phyloP scores from a whole-genome alignment of 208 protist species.

The Trypanosomatidae sp. region DNA sequence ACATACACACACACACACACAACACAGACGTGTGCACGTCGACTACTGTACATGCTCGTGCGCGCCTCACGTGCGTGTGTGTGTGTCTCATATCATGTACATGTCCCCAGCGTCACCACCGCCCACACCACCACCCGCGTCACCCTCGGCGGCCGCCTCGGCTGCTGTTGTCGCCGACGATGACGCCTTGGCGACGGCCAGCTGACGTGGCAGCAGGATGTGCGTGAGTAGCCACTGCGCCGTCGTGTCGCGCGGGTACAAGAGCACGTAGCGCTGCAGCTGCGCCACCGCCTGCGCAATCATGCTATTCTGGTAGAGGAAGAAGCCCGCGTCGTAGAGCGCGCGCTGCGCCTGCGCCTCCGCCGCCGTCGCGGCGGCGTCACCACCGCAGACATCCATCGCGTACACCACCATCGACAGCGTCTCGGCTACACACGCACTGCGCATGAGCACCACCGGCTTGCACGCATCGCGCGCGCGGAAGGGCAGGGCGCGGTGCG shows the following conservation, averaged over 20 bases:
- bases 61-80: too few species aligned
- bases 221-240: slow-evolving; percentile 7
- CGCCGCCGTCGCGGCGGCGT: neutral
- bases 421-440: neutral
- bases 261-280: slow-evolving; percentile 5
- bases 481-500: neutral
- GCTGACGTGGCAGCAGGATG: slow-evolving; percentile 1
- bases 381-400: too few species aligned
- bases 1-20: too few species aligned
- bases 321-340: slow-evolving; percentile 5
- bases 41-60: too few species aligned
- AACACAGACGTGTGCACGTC: too few species aligned
- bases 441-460: slow-evolving; percentile 4
- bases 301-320: slow-evolving; percentile 10
- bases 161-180: neutral
- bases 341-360: slow-evolving; percentile 2
- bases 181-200: neutral
- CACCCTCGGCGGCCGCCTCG: neutral
- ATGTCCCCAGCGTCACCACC: neutral
- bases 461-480: neutral
- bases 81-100: too few species aligned
- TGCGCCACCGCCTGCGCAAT: slow-evolving; percentile 1
- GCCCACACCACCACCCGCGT: neutral
- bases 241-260: slow-evolving; percentile 4
- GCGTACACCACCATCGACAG: slow-evolving; percentile 2